Percentiles rank a stretch among this genome's conserved stretches.
These are phyloP conservation scores for Capsella bursapastoris DNA, from an alignment of 345 rosid species.

Conservation along the genomic window DNA sequence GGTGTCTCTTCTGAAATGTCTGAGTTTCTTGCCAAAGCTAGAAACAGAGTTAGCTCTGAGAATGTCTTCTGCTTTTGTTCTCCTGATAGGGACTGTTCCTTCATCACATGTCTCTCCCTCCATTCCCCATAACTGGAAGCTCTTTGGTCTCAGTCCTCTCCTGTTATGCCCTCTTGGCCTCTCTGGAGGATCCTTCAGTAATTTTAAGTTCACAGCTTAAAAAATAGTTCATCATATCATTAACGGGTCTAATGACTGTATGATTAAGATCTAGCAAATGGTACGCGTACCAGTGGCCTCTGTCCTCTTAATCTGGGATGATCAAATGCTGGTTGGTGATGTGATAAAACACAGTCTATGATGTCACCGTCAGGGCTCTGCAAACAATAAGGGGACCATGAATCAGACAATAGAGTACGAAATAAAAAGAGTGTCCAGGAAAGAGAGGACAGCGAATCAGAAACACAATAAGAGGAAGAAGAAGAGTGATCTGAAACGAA, in stretches of 20 bases:
- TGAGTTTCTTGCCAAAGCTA: conserved; percentile 75
- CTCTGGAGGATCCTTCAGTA: conserved; percentile 76
- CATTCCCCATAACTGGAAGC: conserved; percentile 77
- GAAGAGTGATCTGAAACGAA: neutral
- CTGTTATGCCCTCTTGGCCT: conserved; percentile 63
- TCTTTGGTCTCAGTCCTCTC: conserved; percentile 46
- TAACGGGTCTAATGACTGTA: neutral
- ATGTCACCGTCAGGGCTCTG: conserved; percentile 95
- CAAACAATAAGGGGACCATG: conserved; percentile 33
- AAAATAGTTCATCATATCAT: neutral
- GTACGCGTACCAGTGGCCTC: conserved; percentile 64
- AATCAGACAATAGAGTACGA: neutral
- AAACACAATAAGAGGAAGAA: neutral
- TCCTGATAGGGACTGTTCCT: conserved; percentile 92
- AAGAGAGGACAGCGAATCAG: neutral
- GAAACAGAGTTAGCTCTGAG: conserved; percentile 71
- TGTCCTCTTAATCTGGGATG: conserved; percentile 82
- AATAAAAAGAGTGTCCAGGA: neutral
- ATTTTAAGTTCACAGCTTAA: neutral
- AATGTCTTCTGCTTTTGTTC: conserved; percentile 85
- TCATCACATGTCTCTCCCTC: conserved; percentile 85
- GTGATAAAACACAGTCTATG: conserved; percentile 82
- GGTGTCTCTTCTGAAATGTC: conserved; percentile 75
- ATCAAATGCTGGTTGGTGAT: conserved; percentile 93
- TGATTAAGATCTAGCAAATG: neutral